Evolutionary conservation across 2,329 filamentous ascomycete species (phyloP).

Genomic region (Paracoccidioides brasiliensis): DNA sequence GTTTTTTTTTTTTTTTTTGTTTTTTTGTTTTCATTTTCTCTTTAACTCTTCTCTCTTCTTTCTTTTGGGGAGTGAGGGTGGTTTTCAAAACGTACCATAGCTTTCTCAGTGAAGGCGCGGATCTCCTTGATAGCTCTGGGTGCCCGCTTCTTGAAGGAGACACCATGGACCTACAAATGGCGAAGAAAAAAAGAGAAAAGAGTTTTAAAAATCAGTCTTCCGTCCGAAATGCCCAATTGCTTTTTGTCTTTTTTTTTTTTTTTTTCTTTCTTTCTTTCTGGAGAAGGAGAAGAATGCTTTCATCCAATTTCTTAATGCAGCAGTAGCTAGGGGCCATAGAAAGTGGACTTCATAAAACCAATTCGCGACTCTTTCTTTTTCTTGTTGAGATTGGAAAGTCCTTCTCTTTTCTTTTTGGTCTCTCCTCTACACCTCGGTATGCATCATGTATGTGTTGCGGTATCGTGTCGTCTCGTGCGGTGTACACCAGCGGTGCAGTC

Average conservation of each 20-base stretch:
- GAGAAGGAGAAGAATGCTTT: slow-evolving; percentile 6
- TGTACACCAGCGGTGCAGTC: no score
- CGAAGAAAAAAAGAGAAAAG: slow-evolving; percentile 24
- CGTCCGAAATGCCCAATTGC: slow-evolving; percentile 39
- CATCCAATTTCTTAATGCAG: slow-evolving; percentile 6
- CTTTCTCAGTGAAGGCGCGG: slow-evolving; percentile 78
- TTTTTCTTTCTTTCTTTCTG: slow-evolving; percentile 4
- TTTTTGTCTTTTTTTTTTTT: slow-evolving; percentile 14
- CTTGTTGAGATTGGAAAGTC: slow-evolving; percentile 5
- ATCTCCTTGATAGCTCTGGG: slow-evolving; percentile 99
- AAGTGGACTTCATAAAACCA: slow-evolving; percentile 61
- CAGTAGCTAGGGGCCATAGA: slow-evolving; percentile 33
- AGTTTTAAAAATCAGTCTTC: slow-evolving; percentile 48
- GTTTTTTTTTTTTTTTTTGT: not conserved
- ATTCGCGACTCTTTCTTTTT: slow-evolving; percentile 28
- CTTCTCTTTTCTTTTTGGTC: slow-evolving; percentile 5
- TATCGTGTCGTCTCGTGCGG: not conserved
- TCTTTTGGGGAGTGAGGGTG: not conserved
- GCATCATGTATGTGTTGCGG: slow-evolving; percentile 2
- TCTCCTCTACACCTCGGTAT: not conserved
- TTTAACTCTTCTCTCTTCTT: not conserved
- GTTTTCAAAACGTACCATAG: slow-evolving; percentile 65
- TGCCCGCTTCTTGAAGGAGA: slow-evolving; percentile 99
- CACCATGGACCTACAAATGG: slow-evolving; percentile 70
- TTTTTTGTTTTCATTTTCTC: not conserved